Base-by-base conservation (phyloP, 2,329 filamentous ascomycete genomes). In the Monosporascus sp. region DNA sequence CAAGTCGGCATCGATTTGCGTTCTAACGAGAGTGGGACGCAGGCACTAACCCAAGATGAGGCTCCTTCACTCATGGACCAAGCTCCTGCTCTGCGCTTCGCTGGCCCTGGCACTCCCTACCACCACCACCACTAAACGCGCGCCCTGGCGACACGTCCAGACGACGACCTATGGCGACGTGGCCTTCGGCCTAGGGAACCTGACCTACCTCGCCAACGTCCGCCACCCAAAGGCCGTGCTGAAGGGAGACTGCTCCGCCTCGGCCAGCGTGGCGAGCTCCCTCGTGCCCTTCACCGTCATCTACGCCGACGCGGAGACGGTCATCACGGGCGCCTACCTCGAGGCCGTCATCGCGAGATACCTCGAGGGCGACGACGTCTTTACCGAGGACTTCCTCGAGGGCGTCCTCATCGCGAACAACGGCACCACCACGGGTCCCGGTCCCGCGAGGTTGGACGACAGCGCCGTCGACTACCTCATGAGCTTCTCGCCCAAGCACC, bases 171-270 rank as follows among this genome's bases (percentile, higher is more conserved):
- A 67, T 47, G 65, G 69, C 17, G 66, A 67, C 56, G 59, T 66
- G 7, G 60, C 69, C 31, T 73, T 73, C 53, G 59, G 61, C 31
- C 64, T 73, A 3, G 71, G 71, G 9, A 64, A 71, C 41, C 53
- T 63, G 27, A 67, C 69, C 8, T 73, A 73, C 55, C 57, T 73
- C 1, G 70, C 70, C 1, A 70, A 70, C 50, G 59, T 64, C 7
- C 63, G 60, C 38, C 52, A 70, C 34, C 69, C 71, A 2, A 67
- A 66, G 47, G 64, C 56, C 3, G 40, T 56, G 6, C 38, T 64
- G 22, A 44, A 48, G 38, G 54, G 53, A 17, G 48, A 57, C n/a
- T 56, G 47, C 51, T 52, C 55, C 22, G 50, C 52, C 14, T 52
- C 50, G 14, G 41, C 49, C 1, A 44, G 20, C 24, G 46, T 46